Base-by-base conservation (phyloP, 2,329 filamentous ascomycete genomes). In the Talaromyces sp. region DNA sequence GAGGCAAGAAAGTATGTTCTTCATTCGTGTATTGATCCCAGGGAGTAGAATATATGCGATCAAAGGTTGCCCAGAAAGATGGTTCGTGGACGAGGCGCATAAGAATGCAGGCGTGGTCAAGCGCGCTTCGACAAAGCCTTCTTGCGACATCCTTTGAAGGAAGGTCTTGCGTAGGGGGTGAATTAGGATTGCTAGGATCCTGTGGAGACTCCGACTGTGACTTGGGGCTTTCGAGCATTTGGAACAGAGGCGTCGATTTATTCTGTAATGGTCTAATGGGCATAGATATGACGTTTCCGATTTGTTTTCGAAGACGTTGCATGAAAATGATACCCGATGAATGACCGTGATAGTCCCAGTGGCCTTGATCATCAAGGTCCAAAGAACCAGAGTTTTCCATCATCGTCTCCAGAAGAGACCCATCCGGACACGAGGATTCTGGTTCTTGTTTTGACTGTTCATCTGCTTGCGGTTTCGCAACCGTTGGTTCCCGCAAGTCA, bases 311-410 rank as follows among this genome's bases (percentile, higher is more conserved):
- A 85, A 99, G 89, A 63, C 91, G 88, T 68, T 88, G 87, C 70
- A 97, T 85, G 75, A 97, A 99, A 68, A 94, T 92, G 50, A 93
- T 86, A 2, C 94, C 93, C 0, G 95, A 98, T 0, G 94, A 97
- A 68, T 91, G 90, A 57, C 95, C 95, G 73, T 96, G 92, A 72
- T 97, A 99, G 77, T 98, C 93, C 88, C 93, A 96, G 71, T 95
- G 88, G 49, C 94, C 94, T 71, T 89, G 88, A 70, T 98, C 94
- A 71, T 96, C 93, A 39, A 98, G 84, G 72, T 98, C 94, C 19
- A 99, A 84, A 74, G 93, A 91, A 41, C 94, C 95, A 2, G 94
- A 92, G 49, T 91, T 91, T 74, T 94, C 91, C 65, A 98, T 93
- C 94, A 99, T 98, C 33, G 93, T 96, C 73, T 94, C 89, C 31